Percentiles rank a stretch among this genome's conserved stretches.
phyloP scores from a whole-genome alignment of 345 rosid genomes.

The Melaleuca alternifolia region DNA sequence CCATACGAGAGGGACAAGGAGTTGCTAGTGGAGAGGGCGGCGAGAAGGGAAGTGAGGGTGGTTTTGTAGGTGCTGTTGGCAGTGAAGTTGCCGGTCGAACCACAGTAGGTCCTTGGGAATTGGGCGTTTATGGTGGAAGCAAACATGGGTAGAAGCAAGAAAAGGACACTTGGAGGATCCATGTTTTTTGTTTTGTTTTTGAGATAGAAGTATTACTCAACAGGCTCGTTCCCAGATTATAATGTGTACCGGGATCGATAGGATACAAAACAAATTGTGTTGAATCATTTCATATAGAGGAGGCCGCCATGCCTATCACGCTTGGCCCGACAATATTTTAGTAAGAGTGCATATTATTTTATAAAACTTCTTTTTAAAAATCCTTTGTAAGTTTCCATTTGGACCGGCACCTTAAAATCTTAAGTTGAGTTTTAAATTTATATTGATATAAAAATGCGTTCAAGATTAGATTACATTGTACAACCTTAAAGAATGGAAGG shows the following conservation, averaged over 20 bases:
- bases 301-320: too few relatives aligned
- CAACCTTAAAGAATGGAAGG: neutral
- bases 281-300: too few relatives aligned
- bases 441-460: neutral
- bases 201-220: too few relatives aligned
- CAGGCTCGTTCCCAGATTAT: too few relatives aligned
- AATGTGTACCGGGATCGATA: too few relatives aligned
- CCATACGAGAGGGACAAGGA: neutral
- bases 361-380: neutral
- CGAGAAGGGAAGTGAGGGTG: neutral
- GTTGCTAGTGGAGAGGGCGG: neutral
- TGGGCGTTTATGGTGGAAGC: neutral
- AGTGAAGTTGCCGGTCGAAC: neutral
- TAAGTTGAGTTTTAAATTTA: neutral
- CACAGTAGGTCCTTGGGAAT: neutral
- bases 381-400: neutral
- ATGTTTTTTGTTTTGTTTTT: neutral
- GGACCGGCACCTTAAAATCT: neutral
- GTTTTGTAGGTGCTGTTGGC: neutral
- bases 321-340: neutral
- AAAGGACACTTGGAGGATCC: neutral
- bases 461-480: neutral
- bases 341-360: neutral
- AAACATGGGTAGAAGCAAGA: neutral
- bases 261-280: too few relatives aligned